Evolutionary conservation across 2,329 filamentous ascomycete genomes (phyloP).

Genomic region (Samsoniella hepiali): DNA sequence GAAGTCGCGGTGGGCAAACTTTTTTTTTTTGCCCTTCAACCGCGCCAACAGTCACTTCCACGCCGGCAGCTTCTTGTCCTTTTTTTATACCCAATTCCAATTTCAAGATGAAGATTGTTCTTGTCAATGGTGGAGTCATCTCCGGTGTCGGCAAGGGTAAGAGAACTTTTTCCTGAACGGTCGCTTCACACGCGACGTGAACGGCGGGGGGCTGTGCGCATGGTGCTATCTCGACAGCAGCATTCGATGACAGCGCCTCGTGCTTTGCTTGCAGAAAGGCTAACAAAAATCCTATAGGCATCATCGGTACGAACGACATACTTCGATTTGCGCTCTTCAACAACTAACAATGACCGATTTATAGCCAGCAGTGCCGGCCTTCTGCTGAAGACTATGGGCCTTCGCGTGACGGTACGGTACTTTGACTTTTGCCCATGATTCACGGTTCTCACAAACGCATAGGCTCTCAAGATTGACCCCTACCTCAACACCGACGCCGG

Average conservation of each 20-base stretch:
- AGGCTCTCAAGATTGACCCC: conserved; percentile 48
- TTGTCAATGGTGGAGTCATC: conserved; percentile 46
- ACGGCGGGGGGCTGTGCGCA: neutral
- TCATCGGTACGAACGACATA: conserved; percentile 21
- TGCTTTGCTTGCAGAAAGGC: neutral
- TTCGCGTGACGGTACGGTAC: conserved; percentile 25
- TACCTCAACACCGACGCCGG: conserved; percentile 42
- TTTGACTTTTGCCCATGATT: neutral
- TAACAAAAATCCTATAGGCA: conserved; percentile 19
- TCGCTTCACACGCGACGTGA: neutral
- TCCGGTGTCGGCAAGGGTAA: conserved; percentile 59
- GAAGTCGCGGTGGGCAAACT: conserved; percentile 2
- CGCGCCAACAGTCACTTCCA: neutral
- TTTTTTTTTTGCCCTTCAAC: conserved; percentile 6
- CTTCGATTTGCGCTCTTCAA: neutral
- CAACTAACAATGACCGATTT: neutral
- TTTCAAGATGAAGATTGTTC: conserved; percentile 29
- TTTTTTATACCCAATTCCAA: conserved; percentile 1
- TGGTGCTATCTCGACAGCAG: neutral
- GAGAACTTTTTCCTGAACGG: neutral
- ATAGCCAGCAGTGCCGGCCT: conserved; percentile 54
- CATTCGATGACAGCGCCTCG: neutral
- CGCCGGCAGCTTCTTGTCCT: neutral
- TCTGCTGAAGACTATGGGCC: conserved; percentile 29
- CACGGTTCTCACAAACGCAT: neutral